Evolutionary conservation across 768 basidiomycete genomes (phyloP).

Genomic region (Albatrellus ellisii): DNA sequence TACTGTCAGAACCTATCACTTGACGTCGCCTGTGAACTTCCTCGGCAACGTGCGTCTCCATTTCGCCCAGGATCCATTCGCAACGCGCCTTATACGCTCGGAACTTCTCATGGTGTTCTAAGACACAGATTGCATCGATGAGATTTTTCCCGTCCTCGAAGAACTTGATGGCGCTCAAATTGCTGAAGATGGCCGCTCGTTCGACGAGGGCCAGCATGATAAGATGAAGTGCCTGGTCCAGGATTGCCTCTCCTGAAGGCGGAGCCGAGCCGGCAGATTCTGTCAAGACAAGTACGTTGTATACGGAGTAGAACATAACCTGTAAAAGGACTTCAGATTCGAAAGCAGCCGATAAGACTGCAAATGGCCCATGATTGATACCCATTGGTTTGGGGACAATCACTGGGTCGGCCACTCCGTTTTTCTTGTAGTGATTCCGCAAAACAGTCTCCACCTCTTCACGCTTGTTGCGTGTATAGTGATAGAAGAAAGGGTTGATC

Average conservation of each 20-base stretch:
- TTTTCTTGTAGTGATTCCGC: constrained; percentile 52
- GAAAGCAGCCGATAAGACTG: constrained; percentile 46
- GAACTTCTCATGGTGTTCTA: constrained; percentile 70
- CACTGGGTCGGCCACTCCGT: constrained; percentile 50
- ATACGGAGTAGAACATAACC: constrained; percentile 71
- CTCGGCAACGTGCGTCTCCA: constrained; percentile 41
- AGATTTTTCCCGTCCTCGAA: constrained; percentile 53
- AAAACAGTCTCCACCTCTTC: constrained; percentile 81
- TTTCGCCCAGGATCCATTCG: constrained; percentile 58
- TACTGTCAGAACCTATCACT: constrained; percentile 24
- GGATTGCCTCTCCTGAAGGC: constrained; percentile 75
- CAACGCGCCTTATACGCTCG: constrained; percentile 54
- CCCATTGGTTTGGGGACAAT: constrained; percentile 61
- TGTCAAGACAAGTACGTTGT: constrained; percentile 59
- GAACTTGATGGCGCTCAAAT: constrained; percentile 35
- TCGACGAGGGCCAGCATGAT: constrained; percentile 78
- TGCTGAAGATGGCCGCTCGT: constrained; percentile 46
- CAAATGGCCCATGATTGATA: constrained; percentile 58
- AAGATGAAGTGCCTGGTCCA: constrained; percentile 82
- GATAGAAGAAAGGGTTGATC: constrained; percentile 92
- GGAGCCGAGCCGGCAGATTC: constrained; percentile 46
- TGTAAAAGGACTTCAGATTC: constrained; percentile 63
- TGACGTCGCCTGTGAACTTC: constrained; percentile 41
- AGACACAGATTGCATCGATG: constrained; percentile 55
- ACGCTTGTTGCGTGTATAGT: constrained; percentile 87